These are phyloP conservation scores for Eucalyptus marginata DNA, from an alignment of 345 rosid species.

Conservation along the genomic window DNA sequence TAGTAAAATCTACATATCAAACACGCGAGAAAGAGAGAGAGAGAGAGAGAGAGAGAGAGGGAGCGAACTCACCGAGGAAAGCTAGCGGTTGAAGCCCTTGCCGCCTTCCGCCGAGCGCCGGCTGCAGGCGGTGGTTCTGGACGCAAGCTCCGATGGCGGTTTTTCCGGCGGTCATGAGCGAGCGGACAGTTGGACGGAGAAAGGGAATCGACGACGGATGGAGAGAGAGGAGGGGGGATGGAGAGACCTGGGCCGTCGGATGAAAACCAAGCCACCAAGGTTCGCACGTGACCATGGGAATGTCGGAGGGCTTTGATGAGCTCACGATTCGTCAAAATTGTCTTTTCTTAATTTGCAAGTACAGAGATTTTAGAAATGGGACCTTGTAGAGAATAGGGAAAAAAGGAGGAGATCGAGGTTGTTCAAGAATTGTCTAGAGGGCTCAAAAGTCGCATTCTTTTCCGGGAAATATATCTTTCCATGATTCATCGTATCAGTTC, in stretches of 20 bases:
- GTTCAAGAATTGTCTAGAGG: no score
- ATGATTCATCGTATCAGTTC: rapidly evolving
- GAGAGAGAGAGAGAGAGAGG: not conserved
- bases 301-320: not conserved
- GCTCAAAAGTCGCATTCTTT: no score
- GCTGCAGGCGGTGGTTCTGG: not conserved
- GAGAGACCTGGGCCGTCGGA: not conserved
- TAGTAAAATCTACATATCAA: not conserved
- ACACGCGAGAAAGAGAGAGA: not conserved
- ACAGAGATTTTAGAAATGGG: not conserved
- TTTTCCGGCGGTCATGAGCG: not conserved
- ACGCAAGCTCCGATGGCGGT: not conserved
- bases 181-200: not conserved
- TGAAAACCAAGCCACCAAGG: not conserved
- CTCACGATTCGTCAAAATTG: not conserved
- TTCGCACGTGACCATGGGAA: not conserved
- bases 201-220: not conserved
- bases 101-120: not conserved
- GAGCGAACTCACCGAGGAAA: not conserved
- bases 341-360: not conserved
- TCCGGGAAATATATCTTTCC: rapidly evolving
- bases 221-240: not conserved
- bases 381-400: not conserved
- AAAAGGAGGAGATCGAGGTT: not conserved
- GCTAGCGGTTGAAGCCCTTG: not conserved